A percentile compares a stretch with the other conserved stretches of the same genome.
phyloP scores from a whole-genome alignment of 176 grass and related monocot genomes.

The Canna indica region DNA sequence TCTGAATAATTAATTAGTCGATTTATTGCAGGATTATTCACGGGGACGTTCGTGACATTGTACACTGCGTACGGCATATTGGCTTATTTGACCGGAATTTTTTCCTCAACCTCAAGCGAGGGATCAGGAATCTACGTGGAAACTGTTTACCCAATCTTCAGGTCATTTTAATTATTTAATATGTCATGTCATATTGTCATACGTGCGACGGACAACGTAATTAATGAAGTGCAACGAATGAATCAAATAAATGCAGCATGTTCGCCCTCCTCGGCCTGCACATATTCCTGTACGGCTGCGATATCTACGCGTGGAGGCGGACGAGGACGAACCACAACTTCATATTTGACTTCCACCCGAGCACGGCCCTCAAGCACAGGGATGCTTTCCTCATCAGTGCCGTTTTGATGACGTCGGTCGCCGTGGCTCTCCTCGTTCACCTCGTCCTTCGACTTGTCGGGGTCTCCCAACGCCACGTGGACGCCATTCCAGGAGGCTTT shows the following conservation, averaged over 20 bases:
- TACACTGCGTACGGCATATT: conserved; percentile 74
- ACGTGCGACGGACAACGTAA: too few relatives aligned
- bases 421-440: conserved; percentile 50
- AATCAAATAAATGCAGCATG: conserved; percentile 78
- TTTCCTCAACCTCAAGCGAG: conserved; percentile 34
- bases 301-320: conserved; percentile 74
- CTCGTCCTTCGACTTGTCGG: conserved; percentile 50
- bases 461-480: conserved; percentile 25
- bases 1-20: too few relatives aligned
- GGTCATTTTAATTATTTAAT: conserved; percentile 13
- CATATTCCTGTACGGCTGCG: conserved; percentile 84
- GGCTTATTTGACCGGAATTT: conserved; percentile 65
- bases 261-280: conserved; percentile 86
- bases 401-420: conserved; percentile 64
- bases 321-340: conserved; percentile 80
- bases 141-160: conserved; percentile 82
- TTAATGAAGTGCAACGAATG: too few relatives aligned
- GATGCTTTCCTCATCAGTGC: conserved; percentile 85
- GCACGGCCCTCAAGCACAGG: conserved; percentile 52
- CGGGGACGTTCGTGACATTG: conserved; percentile 66
- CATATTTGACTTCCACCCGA: conserved; percentile 68
- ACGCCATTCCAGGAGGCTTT: conserved; percentile 61
- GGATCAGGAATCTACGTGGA: conserved; percentile 64
- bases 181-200: neutral
- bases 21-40: conserved; percentile 86